Evolutionary conservation across 768 basidiomycete genomes (phyloP), one percentile per base, ranked within the genome.

Genomic region (Leccinum olivaceopallidum): DNA sequence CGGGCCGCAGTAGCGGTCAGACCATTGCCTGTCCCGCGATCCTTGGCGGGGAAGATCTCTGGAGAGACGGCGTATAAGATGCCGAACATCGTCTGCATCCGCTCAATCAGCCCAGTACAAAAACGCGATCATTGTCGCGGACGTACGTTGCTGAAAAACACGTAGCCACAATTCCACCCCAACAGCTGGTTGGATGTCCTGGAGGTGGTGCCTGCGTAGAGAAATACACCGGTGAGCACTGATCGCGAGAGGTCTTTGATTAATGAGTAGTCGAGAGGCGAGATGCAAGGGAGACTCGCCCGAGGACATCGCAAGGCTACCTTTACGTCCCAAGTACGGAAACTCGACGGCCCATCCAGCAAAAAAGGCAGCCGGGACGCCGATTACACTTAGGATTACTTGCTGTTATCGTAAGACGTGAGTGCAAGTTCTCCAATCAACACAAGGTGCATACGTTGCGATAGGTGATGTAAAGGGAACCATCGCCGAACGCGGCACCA

Each of bases 91-190:
- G 88, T 83, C 79, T 88, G 59, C 22, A 5, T 26, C 24, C 12
- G 2, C n/a, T 5, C 28, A 5, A n/a, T 63, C 26, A 63, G 49
- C 12, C 24, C n/a, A n/a, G 57, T 28, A n/a, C 20, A 20, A 55
- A 52, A 2, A 26, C 14, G 13, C 10, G 18, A 53, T 53, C 53
- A 20, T 32, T 32, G 8, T n/a, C 6, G 7, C 20, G 22, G 13
- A 73, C 78, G 51, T 59, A 87, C 83, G 65, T 86, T 86, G 56
- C 82, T 85, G 63, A 73, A 80, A 68, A 88, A 87, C n/a, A 76
- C 79, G 63, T 88, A 89, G 9, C 82, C 88, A 68, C 89, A 92
- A 73, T 92, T 91, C 90, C 90, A 92, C 52, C 85, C 90, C 26
- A 92, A 78, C 47, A 92, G 79, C 28, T 83, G 79, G 61, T 86